phyloP scores from a whole-genome alignment of 2,329 filamentous ascomycete species.

The Hymenoscyphus infarciens region DNA sequence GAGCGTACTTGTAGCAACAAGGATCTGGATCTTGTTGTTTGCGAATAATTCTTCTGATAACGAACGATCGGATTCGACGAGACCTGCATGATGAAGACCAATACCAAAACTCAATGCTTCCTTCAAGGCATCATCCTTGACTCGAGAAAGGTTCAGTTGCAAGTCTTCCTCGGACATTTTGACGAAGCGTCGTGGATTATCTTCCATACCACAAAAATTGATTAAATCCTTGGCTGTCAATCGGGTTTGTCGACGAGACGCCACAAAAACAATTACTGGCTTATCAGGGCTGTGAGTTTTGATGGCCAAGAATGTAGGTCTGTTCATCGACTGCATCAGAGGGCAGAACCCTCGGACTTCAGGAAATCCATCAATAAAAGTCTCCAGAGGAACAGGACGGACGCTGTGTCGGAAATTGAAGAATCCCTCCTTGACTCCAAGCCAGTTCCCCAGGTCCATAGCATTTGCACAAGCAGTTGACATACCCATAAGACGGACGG shows the following conservation, averaged over 20 bases:
- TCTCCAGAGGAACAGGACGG: conserved; percentile 89
- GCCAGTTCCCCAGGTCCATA: conserved; percentile 89
- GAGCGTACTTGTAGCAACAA: conserved; percentile 91
- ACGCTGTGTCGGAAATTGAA: conserved; percentile 99
- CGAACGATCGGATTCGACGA: conserved; percentile 90
- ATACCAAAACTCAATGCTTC: conserved; percentile 98
- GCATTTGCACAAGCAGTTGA: conserved; percentile 98
- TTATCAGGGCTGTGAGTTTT: conserved; percentile 96
- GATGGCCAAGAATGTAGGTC: conserved; percentile 92
- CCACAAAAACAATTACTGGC: conserved; percentile 97
- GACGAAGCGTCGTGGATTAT: conserved; percentile 90
- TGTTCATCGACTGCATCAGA: conserved; percentile 98
- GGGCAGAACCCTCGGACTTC: conserved; percentile 94
- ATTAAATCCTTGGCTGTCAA: conserved; percentile 95
- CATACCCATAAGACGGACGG: conserved; percentile 94
- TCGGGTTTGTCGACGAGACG: conserved; percentile 89
- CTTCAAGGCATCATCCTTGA: conserved; percentile 88
- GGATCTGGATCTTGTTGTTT: conserved; percentile 96
- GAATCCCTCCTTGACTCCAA: conserved; percentile 90
- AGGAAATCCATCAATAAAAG: conserved; percentile 96
- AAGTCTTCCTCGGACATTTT: conserved; percentile 94
- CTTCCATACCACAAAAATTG: conserved; percentile 97
- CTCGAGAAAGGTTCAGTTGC: conserved; percentile 77
- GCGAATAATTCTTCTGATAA: conserved; percentile 91
- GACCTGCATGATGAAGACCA: conserved; percentile 91